phyloP scores from a whole-genome alignment of 331 rosid genomes.

The Quercus lobata region DNA sequence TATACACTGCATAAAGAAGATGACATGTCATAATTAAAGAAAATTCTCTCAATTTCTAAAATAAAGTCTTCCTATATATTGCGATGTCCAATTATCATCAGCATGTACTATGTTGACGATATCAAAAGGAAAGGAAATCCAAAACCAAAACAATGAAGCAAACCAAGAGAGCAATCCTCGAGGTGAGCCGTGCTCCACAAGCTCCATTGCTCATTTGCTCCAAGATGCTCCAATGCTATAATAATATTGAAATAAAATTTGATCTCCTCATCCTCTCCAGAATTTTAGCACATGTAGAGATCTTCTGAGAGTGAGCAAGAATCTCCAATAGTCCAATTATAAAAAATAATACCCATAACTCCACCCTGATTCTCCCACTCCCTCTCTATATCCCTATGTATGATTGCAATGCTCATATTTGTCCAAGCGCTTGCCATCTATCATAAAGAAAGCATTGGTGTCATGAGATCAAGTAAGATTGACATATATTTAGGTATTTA shows the following conservation, averaged over 20 bases:
- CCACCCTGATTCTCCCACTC: conserved; percentile 99
- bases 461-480: conserved; percentile 81
- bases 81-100: conserved; percentile 35
- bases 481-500: conserved; percentile 67
- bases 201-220: conserved; percentile 99
- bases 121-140: conserved; percentile 55
- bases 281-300: conserved; percentile 79
- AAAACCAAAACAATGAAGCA: conserved; percentile 95
- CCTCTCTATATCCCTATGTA: conserved; percentile 99
- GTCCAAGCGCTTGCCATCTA: conserved; percentile 99
- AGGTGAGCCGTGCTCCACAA: conserved; percentile 99
- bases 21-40: conserved; percentile 23
- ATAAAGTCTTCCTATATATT: conserved; percentile 21
- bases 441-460: conserved; percentile 98
- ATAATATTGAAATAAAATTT: conserved; percentile 79
- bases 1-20: conserved; percentile 43
- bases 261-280: conserved; percentile 96
- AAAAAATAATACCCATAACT: conserved; percentile 84
- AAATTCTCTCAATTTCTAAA: conserved; percentile 9
- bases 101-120: conserved; percentile 42
- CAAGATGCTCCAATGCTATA: conserved; percentile 98
- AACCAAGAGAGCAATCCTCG: conserved; percentile 99
- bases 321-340: conserved; percentile 95
- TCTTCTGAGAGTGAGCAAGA: conserved; percentile 97
- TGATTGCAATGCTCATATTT: conserved; percentile 98